These are phyloP conservation scores for Carallia brachiata DNA, from an alignment of 345 rosid species.

Conservation along the genomic window DNA sequence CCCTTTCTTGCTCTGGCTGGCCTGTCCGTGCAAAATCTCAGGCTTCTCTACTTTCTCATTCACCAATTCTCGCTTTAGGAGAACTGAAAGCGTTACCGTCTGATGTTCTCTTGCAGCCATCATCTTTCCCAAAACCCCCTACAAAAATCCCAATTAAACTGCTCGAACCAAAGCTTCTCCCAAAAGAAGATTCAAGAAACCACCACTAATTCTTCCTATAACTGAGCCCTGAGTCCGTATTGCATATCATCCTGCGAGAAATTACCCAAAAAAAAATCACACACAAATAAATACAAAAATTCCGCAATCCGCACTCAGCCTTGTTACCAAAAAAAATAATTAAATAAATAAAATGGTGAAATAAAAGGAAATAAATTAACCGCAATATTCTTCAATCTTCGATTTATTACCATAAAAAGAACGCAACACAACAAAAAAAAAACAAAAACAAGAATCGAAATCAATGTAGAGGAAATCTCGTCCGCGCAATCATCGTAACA, in stretches of 20 bases:
- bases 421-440: neutral
- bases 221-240: neutral
- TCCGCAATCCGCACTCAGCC: no score
- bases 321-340: no score
- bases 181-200: constrained; percentile 8
- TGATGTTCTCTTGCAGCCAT: constrained; percentile 62
- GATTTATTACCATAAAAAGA: no score
- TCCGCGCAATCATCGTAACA: neutral
- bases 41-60: constrained; percentile 80
- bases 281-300: neutral
- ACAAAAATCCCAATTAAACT: constrained; percentile 3
- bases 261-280: neutral
- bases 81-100: constrained; percentile 84
- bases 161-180: neutral
- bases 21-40: constrained; percentile 74
- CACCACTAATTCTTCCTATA: constrained; percentile 20
- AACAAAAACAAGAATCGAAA: neutral
- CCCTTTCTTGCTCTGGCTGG: constrained; percentile 95
- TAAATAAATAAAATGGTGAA: no score
- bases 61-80: constrained; percentile 84
- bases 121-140: constrained; percentile 34
- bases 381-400: no score
- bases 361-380: no score
- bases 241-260: constrained; percentile 15
- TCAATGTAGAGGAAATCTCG: neutral